These are phyloP conservation scores for Orbilia blumenaviensis DNA, from an alignment of 2,329 filamentous ascomycete genomes.

Conservation along the genomic window DNA sequence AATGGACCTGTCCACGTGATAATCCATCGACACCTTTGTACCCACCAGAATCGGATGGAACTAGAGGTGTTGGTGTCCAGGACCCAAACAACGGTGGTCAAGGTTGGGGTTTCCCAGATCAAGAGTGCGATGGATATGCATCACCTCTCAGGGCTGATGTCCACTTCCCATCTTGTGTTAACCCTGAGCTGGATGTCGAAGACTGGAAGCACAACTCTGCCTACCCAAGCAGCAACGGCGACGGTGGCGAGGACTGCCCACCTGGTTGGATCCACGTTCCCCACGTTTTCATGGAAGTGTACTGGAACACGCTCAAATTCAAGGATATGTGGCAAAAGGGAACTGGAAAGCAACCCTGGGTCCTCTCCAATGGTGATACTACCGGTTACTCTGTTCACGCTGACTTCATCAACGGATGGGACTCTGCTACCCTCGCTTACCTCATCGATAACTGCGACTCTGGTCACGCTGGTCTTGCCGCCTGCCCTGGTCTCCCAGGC, in stretches of 20 bases:
- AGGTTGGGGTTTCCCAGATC: slow-evolving; percentile 69
- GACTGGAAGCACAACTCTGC: slow-evolving; percentile 74
- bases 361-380: slow-evolving; percentile 80
- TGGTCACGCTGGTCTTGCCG: slow-evolving; percentile 28
- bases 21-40: slow-evolving; percentile 70
- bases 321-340: slow-evolving; percentile 66
- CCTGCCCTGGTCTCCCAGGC: slow-evolving; percentile 41
- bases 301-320: slow-evolving; percentile 73
- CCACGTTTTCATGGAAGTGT: slow-evolving; percentile 84
- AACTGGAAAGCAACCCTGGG: slow-evolving; percentile 70
- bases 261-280: slow-evolving; percentile 74
- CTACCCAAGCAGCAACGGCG: slow-evolving; percentile 81
- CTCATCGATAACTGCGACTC: slow-evolving; percentile 59
- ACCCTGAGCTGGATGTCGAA: slow-evolving; percentile 66
- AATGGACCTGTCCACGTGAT: slow-evolving; percentile 45
- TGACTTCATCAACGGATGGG: slow-evolving; percentile 67
- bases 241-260: slow-evolving; percentile 73
- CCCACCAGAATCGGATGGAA: slow-evolving; percentile 79
- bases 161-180: slow-evolving; percentile 91
- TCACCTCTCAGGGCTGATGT: slow-evolving; percentile 81
- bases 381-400: slow-evolving; percentile 69
- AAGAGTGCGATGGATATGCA: slow-evolving; percentile 62
- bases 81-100: slow-evolving; percentile 50
- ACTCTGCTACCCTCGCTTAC: slow-evolving; percentile 61
- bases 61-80: slow-evolving; percentile 77